Conservation (phyloP, 176 grass and related monocot species). For the Tillandsia leiboldiana region DNA sequence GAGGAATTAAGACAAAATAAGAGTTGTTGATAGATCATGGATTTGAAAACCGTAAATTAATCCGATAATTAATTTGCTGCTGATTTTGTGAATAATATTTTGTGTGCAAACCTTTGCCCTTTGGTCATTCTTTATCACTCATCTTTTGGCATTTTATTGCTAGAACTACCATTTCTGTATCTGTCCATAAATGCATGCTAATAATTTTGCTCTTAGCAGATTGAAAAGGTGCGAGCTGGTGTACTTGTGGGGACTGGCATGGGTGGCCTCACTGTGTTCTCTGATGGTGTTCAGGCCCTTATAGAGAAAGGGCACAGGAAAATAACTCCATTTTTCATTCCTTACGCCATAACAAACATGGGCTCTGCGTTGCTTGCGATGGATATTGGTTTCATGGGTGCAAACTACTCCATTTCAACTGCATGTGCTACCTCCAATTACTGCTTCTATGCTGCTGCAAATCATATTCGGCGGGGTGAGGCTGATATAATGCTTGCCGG, state of each 20-base stretch:
- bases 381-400: constrained; percentile 58
- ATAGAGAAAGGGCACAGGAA: constrained; percentile 51
- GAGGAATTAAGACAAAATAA: too few species aligned
- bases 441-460: constrained; percentile 56
- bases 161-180: background rate
- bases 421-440: constrained; percentile 60
- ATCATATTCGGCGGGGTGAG: constrained; percentile 55
- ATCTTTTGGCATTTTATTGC: too few species aligned
- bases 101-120: too few species aligned
- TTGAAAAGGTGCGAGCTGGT: constrained; percentile 41
- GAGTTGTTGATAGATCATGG: too few species aligned
- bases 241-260: constrained; percentile 60
- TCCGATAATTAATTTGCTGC: too few species aligned
- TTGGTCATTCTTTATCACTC: too few species aligned
- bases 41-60: too few species aligned
- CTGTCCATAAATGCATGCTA: constrained; percentile 1
- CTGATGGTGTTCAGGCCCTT: constrained; percentile 38
- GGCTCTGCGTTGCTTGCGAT: constrained; percentile 52
- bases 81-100: too few species aligned
- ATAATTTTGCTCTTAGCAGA: constrained; percentile 23
- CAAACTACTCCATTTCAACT: constrained; percentile 65
- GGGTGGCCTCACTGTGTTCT: constrained; percentile 50
- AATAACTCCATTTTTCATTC: constrained; percentile 61
- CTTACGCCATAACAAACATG: constrained; percentile 58
- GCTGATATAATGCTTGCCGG: constrained; percentile 56